phyloP scores from a whole-genome alignment of 2,329 filamentous ascomycete genomes.

The Xylaria sp. region DNA sequence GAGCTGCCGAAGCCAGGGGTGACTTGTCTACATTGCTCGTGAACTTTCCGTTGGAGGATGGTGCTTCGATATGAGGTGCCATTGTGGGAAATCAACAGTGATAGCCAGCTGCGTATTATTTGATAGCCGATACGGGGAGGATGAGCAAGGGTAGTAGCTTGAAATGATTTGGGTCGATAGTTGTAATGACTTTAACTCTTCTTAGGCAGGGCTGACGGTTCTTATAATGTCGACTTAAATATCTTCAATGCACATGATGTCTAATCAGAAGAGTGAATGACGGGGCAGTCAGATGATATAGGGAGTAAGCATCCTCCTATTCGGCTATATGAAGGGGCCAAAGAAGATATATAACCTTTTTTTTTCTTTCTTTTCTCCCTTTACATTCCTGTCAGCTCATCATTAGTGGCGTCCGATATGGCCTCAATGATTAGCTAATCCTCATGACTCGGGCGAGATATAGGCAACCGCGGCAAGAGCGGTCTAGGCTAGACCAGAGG shows the following conservation, averaged over 20 bases:
- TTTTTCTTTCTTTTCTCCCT: conserved; percentile 1
- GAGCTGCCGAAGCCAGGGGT: background rate
- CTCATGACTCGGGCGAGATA: background rate
- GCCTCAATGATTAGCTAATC: conserved; percentile 10
- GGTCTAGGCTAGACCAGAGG: background rate
- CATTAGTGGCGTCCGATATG: conserved; percentile 2
- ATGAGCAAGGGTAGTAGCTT: background rate
- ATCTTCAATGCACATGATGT: conserved; percentile 1
- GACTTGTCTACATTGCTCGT: background rate
- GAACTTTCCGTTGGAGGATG: conserved; percentile 2
- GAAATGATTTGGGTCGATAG: background rate
- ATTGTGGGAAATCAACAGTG: background rate
- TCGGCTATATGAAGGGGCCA: background rate
- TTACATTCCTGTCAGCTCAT: conserved; percentile 2
- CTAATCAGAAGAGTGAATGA: background rate
- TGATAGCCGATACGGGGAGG: background rate
- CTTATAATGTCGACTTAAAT: background rate
- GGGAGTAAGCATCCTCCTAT: background rate
- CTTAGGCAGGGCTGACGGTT: background rate
- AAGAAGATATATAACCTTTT: conserved; percentile 4
- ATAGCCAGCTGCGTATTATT: background rate
- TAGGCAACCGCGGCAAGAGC: conserved; percentile 10
- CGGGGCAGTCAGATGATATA: conserved; percentile 7
- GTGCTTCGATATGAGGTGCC: conserved; percentile 22
- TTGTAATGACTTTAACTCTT: background rate